A percentile compares a stretch with the other conserved stretches of the same genome.
These are phyloP conservation scores for Vigna hirtella DNA, from an alignment of 306 rosid genomes.

Conservation along the genomic window DNA sequence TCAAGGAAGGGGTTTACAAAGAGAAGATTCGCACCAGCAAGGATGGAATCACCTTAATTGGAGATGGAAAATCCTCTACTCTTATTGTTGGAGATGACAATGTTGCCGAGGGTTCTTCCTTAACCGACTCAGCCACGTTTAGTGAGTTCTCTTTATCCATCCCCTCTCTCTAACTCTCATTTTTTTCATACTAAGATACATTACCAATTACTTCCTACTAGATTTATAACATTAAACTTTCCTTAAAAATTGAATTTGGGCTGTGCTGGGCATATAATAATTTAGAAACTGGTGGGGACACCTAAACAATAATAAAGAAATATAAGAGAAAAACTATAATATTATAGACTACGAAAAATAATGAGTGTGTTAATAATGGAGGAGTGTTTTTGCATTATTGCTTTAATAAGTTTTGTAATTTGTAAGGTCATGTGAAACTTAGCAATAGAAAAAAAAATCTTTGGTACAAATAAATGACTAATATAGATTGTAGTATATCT, in stretches of 20 bases:
- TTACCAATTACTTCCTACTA: no score
- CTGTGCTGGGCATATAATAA: not conserved
- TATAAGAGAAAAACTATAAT: no score
- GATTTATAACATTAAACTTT: no score
- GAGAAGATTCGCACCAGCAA: conserved; percentile 58
- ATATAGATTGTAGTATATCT: no score
- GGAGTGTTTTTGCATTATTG: no score
- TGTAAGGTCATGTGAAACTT: no score
- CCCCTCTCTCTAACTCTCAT: not conserved
- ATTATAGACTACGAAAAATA: no score
- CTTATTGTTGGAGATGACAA: conserved; percentile 49
- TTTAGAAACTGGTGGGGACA: not conserved
- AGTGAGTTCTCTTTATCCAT: conserved; percentile 44
- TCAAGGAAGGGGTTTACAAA: conserved; percentile 55
- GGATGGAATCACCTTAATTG: conserved; percentile 61
- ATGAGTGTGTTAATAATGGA: no score
- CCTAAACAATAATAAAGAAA: not conserved
- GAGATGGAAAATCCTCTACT: conserved; percentile 60
- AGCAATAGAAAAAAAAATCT: no score
- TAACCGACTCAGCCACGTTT: conserved; percentile 54
- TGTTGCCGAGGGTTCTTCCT: conserved; percentile 37
- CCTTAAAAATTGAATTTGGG: no score
- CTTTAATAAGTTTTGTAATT: no score
- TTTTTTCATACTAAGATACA: not conserved
- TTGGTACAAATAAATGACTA: no score